These are phyloP conservation scores for Debaryomyces tyrocola DNA, from an alignment of 805 yeast genomes.

Conservation along the genomic window DNA sequence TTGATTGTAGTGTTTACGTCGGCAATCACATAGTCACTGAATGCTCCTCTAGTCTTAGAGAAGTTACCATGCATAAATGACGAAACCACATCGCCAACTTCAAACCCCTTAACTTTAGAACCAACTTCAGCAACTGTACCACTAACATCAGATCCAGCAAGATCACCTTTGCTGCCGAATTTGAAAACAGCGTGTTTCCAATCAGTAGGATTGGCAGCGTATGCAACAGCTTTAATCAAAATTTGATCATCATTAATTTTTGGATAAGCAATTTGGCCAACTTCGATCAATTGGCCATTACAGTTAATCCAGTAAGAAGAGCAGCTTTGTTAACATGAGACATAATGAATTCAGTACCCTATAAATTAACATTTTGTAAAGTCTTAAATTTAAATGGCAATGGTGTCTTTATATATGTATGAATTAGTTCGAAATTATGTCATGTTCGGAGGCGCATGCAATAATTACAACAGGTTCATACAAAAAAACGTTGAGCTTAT, in stretches of 20 bases:
- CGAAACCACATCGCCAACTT: slow-evolving; percentile 58
- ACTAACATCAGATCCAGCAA: slow-evolving; percentile 61
- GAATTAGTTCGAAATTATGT: slow-evolving; percentile 17
- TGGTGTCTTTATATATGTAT: slow-evolving; percentile 28
- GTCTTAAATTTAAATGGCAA: slow-evolving; percentile 19
- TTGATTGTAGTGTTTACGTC: slow-evolving; percentile 37
- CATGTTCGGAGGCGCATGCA: too few species aligned
- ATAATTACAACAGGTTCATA: too few species aligned
- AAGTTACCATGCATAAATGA: slow-evolving; percentile 57
- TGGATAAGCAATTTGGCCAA: slow-evolving; percentile 4
- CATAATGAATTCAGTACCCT: slow-evolving; percentile 22
- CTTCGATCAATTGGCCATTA: slow-evolving; percentile 11
- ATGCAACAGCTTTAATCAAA: slow-evolving; percentile 51
- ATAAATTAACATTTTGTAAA: slow-evolving; percentile 16
- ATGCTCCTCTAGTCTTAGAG: slow-evolving; percentile 51
- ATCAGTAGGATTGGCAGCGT: slow-evolving; percentile 69
- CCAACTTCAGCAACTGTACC: slow-evolving; percentile 44
- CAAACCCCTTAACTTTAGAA: too few species aligned
- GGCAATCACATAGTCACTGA: slow-evolving; percentile 52
- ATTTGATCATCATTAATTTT: slow-evolving; percentile 27
- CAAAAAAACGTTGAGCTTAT: too few species aligned
- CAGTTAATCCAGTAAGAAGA: slow-evolving; percentile 26
- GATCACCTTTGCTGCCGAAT: slow-evolving; percentile 42
- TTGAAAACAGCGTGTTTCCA: slow-evolving; percentile 55
- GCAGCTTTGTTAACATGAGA: slow-evolving; percentile 26